These are phyloP conservation scores for Fusarium solani-melongenae DNA, from an alignment of 2,329 filamentous ascomycete genomes.

Conservation along the genomic window DNA sequence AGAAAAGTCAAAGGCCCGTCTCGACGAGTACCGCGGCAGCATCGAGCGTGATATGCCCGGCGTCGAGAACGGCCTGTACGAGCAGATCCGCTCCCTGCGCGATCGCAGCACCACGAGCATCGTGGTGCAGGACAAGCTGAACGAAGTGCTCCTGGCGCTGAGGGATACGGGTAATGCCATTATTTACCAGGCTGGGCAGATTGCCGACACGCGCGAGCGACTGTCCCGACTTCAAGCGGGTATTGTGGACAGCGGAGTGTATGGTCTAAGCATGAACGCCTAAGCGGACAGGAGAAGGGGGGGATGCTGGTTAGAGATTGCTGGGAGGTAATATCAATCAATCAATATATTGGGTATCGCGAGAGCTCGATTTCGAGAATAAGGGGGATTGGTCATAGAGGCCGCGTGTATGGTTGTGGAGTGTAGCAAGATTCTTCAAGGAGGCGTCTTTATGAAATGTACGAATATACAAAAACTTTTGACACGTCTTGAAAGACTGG, in stretches of 20 bases:
- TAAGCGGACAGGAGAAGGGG: slow-evolving; percentile 15
- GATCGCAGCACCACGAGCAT: slow-evolving; percentile 47
- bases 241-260: slow-evolving; percentile 52
- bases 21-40: slow-evolving; percentile 58
- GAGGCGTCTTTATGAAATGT: slow-evolving; percentile 40
- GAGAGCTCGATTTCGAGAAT: slow-evolving; percentile 6
- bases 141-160: slow-evolving; percentile 52
- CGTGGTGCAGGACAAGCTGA: slow-evolving; percentile 52
- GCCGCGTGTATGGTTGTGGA: background rate
- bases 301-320: background rate
- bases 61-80: slow-evolving; percentile 59
- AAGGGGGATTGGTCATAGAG: slow-evolving; percentile 2
- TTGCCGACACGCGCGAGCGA: slow-evolving; percentile 56
- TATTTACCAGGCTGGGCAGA: slow-evolving; percentile 54
- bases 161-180: slow-evolving; percentile 55
- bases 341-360: slow-evolving; percentile 15
- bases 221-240: slow-evolving; percentile 55
- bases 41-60: slow-evolving; percentile 61
- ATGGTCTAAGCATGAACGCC: slow-evolving; percentile 47
- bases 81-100: slow-evolving; percentile 52
- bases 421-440: slow-evolving; percentile 7
- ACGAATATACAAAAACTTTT: slow-evolving; percentile 38
- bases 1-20: slow-evolving; percentile 55
- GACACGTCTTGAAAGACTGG: background rate
- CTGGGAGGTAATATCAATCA: slow-evolving; percentile 22